Conservation (phyloP, 2,329 filamentous ascomycete genomes). For the Cercospora brassicicola region DNA sequence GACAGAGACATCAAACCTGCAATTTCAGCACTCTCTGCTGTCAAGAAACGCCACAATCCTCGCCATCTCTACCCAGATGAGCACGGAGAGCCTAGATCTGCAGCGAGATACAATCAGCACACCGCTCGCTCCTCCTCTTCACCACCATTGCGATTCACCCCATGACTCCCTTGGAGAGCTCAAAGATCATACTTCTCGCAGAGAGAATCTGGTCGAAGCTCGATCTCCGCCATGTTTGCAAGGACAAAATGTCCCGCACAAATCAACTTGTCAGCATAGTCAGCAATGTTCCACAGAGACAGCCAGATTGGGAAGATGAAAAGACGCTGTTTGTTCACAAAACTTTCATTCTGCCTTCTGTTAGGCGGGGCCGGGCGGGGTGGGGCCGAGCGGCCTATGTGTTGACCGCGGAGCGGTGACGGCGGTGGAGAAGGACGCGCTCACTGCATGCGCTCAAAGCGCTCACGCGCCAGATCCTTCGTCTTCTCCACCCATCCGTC, state of each 20-base stretch:
- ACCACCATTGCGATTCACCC: not conserved
- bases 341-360: not conserved
- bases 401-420: not conserved
- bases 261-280: not conserved
- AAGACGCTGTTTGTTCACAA: not conserved
- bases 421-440: not conserved
- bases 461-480: conserved; percentile 65
- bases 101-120: not conserved
- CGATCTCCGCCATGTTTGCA: not conserved
- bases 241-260: not conserved
- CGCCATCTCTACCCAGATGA: not conserved
- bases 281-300: not conserved
- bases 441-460: conserved; percentile 58
- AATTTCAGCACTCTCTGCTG: not conserved
- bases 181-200: not conserved
- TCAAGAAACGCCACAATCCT: not conserved
- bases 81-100: not conserved
- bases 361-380: not conserved
- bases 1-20: not conserved
- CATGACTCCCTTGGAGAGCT: not conserved
- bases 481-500: conserved; percentile 64
- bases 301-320: not conserved
- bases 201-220: not conserved
- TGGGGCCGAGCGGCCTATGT: not conserved
- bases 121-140: not conserved